Evolutionary conservation across 345 rosid genomes (phyloP), one percentile per base, ranked within the genome.

Genomic region (Populus tremula): DNA sequence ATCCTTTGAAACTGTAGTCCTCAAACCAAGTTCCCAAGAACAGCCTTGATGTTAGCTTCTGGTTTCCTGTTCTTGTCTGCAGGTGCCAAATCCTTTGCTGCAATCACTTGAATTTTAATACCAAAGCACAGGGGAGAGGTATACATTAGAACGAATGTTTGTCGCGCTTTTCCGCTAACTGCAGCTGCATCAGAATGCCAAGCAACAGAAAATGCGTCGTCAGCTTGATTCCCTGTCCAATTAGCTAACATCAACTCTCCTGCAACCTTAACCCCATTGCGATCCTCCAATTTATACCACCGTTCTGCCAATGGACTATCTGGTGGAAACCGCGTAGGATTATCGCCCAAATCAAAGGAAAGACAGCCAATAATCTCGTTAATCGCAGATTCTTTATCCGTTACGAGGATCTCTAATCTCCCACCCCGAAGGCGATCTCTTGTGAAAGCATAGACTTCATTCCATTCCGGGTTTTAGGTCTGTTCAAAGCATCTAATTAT

Each of bases 391-490:
- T 33, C 36, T 33, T 33, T 33, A 33, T 33, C 36, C 36, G 5
- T 33, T 33, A 33, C 36, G 0, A 33, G 36, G 36, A 33, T 33
- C 5, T 33, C 36, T 33, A 33, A 33, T 33, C 36, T 33, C 36
- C 36, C 36, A 31, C 83, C 82, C 67, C 88, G 90, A 27, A 86
- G 82, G 14, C 83, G 78, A 23, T 86, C 86, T 81, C 83, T 87
- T 1, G 85, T 56, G 77, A 87, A 89, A 61, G 90, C 88, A 73
- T 86, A 89, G 31, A 83, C 86, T 74, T 83, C 83, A 77, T 72
- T 74, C 89, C 85, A 87, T 50, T 81, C 84, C 2, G 87, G 86
- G 54, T 85, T 79, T 13, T 76, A 61, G 13, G 79, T 81, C 49
- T 71, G 80, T 66, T 76, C 80, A 29, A 76, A 67, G 49, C 23